phyloP scores from a whole-genome alignment of 179 eudicot species.

The Gypsophila paniculata region DNA sequence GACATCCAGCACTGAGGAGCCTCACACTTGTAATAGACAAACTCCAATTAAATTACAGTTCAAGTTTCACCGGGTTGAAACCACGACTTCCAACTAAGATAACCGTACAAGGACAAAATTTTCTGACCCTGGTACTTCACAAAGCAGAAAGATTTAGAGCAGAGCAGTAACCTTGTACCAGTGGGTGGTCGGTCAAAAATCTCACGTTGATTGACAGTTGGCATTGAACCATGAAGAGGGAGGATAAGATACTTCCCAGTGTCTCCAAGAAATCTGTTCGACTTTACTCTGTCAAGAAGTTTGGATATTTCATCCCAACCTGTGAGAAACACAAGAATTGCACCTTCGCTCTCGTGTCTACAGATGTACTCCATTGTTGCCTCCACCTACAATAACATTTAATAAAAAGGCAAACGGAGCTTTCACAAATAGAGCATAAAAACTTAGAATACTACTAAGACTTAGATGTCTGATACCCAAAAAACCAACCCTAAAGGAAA shows the following conservation, averaged over 20 bases:
- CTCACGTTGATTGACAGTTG: conserved; percentile 85
- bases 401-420: background rate
- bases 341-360: conserved; percentile 76
- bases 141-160: conserved; percentile 6
- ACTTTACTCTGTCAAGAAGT: conserved; percentile 63
- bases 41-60: background rate
- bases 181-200: conserved; percentile 91
- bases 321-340: conserved; percentile 88
- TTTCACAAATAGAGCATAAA: conserved; percentile 6
- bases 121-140: background rate
- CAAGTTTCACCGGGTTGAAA: background rate
- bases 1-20: conserved; percentile 1
- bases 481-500: background rate
- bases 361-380: conserved; percentile 80
- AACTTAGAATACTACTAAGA: background rate
- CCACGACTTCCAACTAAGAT: background rate
- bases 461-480: background rate
- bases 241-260: conserved; percentile 63
- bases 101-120: background rate
- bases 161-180: conserved; percentile 45
- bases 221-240: conserved; percentile 99
- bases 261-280: conserved; percentile 64
- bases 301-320: conserved; percentile 99
- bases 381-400: conserved; percentile 55
- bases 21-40: background rate